phyloP scores from a whole-genome alignment of 1,139 yeast species.

The Blastobotrys elegans region DNA sequence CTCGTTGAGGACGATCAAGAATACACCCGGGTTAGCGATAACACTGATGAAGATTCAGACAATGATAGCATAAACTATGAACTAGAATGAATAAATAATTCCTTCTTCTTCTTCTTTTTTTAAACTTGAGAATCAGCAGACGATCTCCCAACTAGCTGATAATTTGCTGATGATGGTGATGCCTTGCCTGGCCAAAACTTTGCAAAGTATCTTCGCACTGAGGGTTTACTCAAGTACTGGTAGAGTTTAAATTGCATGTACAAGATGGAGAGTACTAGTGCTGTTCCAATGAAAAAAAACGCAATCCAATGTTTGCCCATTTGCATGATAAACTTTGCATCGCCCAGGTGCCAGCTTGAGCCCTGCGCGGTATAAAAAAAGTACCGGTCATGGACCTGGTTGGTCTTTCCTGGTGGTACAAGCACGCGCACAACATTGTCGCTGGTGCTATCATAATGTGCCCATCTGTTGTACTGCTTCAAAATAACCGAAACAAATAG shows the following conservation, averaged over 20 bases:
- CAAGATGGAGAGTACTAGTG: conserved; percentile 51
- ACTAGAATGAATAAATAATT: no score
- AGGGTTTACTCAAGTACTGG: conserved; percentile 10
- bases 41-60: background rate
- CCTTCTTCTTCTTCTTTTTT: no score
- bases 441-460: conserved; percentile 15
- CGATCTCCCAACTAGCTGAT: background rate
- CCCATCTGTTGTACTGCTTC: conserved; percentile 81
- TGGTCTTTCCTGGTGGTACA: conserved; percentile 67
- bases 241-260: conserved; percentile 50
- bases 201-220: conserved; percentile 5
- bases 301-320: conserved; percentile 64
- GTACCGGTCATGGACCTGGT: conserved; percentile 40
- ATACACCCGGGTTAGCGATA: background rate
- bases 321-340: conserved; percentile 67
- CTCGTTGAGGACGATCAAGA: background rate
- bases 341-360: conserved; percentile 85
- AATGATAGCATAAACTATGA: background rate
- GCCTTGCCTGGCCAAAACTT: background rate
- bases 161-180: no score
- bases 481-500: conserved; percentile 78
- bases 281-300: conserved; percentile 63
- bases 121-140: no score
- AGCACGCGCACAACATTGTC: conserved; percentile 38
- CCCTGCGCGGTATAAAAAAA: conserved; percentile 74